Conservation (phyloP, 2,329 filamentous ascomycete species). For the Scorias spongiosa region DNA sequence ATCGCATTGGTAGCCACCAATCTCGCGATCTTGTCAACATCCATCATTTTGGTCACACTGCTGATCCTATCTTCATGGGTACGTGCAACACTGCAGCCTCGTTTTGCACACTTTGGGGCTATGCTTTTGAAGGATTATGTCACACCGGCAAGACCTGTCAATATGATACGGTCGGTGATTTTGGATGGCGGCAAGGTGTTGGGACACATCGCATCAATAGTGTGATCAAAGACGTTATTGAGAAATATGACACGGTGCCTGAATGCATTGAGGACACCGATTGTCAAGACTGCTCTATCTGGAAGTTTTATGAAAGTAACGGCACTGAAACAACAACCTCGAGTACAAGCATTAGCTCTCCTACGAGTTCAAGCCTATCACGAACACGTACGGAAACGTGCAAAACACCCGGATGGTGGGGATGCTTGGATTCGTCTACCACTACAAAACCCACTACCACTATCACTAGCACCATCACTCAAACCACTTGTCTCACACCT, state of each 20-base stretch:
- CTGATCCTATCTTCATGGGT: conserved; percentile 88
- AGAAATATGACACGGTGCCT: conserved; percentile 68
- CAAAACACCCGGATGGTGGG: conserved; percentile 87
- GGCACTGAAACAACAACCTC: conserved; percentile 58
- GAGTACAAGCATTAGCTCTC: conserved; percentile 37
- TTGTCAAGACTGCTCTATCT: conserved; percentile 78
- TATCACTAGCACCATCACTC: conserved; percentile 19
- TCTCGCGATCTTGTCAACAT: conserved; percentile 57
- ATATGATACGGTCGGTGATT: conserved; percentile 83
- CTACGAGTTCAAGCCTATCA: conserved; percentile 38
- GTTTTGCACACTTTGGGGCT: conserved; percentile 78
- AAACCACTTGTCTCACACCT: conserved; percentile 19
- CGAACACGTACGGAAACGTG: conserved; percentile 69
- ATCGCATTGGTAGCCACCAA: conserved; percentile 56
- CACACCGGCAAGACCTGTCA: conserved; percentile 78
- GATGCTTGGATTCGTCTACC: conserved; percentile 39
- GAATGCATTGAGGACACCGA: conserved; percentile 57
- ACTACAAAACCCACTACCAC: conserved; percentile 20
- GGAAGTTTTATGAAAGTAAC: conserved; percentile 93
- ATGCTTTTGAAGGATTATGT: conserved; percentile 85
- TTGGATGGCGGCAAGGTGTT: conserved; percentile 82
- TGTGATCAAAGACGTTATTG: conserved; percentile 77
- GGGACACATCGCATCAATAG: conserved; percentile 80
- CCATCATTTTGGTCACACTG: conserved; percentile 88
- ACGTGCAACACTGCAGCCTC: conserved; percentile 83